phyloP scores from a whole-genome alignment of 768 basidiomycete species.

The Cystobasidium ongulense region DNA sequence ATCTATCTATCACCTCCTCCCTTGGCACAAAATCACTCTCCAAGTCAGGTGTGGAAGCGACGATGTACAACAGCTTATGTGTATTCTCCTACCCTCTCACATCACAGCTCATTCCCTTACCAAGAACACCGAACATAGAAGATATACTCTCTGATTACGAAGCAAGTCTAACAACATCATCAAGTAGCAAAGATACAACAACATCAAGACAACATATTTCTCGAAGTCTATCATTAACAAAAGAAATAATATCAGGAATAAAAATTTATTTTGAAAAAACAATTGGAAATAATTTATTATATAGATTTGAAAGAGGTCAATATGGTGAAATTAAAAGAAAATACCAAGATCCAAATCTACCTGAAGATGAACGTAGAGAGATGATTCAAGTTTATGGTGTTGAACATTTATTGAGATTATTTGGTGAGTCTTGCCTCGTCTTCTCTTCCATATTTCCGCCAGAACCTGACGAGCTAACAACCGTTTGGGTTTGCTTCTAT shows the following conservation, averaged over 20 bases:
- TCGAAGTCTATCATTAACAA: neutral
- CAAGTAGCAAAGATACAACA: neutral
- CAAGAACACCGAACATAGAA: conserved; percentile 67
- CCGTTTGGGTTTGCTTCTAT: conserved; percentile 31
- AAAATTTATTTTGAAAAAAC: conserved; percentile 89
- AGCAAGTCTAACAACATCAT: neutral
- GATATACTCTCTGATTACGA: conserved; percentile 63
- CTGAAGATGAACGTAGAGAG: conserved; percentile 62
- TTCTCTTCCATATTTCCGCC: too few relatives aligned
- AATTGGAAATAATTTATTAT: conserved; percentile 71
- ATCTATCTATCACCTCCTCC: neutral
- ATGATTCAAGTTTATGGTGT: conserved; percentile 90
- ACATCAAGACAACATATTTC: neutral
- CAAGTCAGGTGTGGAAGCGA: neutral
- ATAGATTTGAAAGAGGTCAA: conserved; percentile 89
- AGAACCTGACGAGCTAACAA: neutral
- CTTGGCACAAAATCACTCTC: neutral
- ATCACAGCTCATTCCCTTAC: conserved; percentile 70
- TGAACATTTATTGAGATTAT: conserved; percentile 82
- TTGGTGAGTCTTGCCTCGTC: conserved; percentile 56
- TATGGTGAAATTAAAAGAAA: conserved; percentile 68
- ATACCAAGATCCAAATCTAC: conserved; percentile 56
- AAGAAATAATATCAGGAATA: conserved; percentile 72
- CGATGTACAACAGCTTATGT: neutral
- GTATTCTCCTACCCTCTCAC: neutral